phyloP scores from a whole-genome alignment of 495 filamentous ascomycete genomes.

The Lasiosphaeria ovina region DNA sequence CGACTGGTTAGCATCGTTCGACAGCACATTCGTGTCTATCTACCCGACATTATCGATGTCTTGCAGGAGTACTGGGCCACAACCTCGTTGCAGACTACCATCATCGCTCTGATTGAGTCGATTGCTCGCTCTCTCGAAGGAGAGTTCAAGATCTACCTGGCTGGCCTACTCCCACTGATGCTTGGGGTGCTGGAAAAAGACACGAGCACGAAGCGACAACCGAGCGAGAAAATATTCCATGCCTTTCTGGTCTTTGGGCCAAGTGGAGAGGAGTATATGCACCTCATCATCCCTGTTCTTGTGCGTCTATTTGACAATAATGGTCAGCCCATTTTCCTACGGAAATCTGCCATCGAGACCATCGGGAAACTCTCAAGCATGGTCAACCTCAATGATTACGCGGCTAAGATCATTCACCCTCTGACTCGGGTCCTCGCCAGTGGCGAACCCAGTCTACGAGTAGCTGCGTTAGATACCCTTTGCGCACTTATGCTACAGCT shows the following conservation, averaged over 20 bases:
- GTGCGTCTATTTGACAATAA: slow-evolving; percentile 86
- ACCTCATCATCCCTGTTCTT: slow-evolving; percentile 95
- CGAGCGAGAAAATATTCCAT: slow-evolving; percentile 88
- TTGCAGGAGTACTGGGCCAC: slow-evolving; percentile 83
- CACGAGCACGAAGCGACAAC: slow-evolving; percentile 62
- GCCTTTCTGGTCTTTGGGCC: slow-evolving; percentile 95
- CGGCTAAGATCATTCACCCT: slow-evolving; percentile 90
- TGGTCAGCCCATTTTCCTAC: slow-evolving; percentile 70
- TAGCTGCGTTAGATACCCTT: slow-evolving; percentile 90
- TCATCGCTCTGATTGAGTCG: slow-evolving; percentile 85
- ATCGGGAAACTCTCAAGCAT: slow-evolving; percentile 91
- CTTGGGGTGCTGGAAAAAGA: slow-evolving; percentile 89
- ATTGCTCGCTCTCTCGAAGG: slow-evolving; percentile 91
- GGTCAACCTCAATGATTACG: slow-evolving; percentile 96
- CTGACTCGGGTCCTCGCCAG: slow-evolving; percentile 74
- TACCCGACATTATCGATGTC: slow-evolving; percentile 78
- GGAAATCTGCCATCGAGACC: slow-evolving; percentile 89
- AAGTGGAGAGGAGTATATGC: slow-evolving; percentile 97
- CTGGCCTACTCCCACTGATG: slow-evolving; percentile 85
- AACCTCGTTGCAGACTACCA: slow-evolving; percentile 78
- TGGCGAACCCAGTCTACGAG: slow-evolving; percentile 67
- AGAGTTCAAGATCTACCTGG: slow-evolving; percentile 95
- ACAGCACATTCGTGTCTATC: slow-evolving; percentile 88
- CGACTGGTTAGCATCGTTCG: slow-evolving; percentile 92
- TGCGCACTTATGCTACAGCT: slow-evolving; percentile 95